Conservation (phyloP, 2,329 filamentous ascomycete genomes). For the Ascochyta pisi region DNA sequence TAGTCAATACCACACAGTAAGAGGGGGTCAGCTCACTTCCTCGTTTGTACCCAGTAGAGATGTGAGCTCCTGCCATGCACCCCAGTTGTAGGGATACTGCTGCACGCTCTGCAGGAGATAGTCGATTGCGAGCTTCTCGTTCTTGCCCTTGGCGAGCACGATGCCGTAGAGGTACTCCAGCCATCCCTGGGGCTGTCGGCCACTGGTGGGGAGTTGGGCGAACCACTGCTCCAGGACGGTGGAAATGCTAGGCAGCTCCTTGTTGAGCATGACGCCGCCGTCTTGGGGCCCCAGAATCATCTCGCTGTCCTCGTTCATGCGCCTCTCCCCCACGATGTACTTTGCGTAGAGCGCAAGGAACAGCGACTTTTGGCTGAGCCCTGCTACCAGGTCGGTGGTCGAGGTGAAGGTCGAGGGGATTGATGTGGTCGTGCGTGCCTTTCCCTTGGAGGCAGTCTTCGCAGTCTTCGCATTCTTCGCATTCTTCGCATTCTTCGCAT, state of each 20-base stretch:
- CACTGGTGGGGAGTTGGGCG: conserved; percentile 64
- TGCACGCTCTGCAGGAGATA: conserved; percentile 91
- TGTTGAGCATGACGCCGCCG: conserved; percentile 82
- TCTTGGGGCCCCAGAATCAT: conserved; percentile 96
- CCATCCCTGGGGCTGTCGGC: conserved; percentile 81
- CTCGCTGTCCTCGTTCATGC: conserved; percentile 94
- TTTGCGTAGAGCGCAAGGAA: conserved; percentile 94
- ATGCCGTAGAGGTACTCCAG: conserved; percentile 92
- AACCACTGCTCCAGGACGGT: conserved; percentile 84
- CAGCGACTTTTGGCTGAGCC: conserved; percentile 85
- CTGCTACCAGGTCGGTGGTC: conserved; percentile 49
- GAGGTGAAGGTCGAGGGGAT: conserved; percentile 42
- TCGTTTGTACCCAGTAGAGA: conserved; percentile 79
- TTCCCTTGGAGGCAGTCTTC: conserved; percentile 63
- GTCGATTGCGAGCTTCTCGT: conserved; percentile 81
- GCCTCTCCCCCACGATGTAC: conserved; percentile 91
- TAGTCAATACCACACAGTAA: background rate
- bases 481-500: conserved; percentile 41
- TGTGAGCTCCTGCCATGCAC: conserved; percentile 92
- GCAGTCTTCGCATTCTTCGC: conserved; percentile 16
- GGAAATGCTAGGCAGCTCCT: conserved; percentile 78
- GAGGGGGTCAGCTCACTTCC: conserved; percentile 64
- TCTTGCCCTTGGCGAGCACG: conserved; percentile 88
- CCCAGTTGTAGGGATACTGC: conserved; percentile 94
- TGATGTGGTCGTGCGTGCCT: conserved; percentile 55